Evolutionary conservation across 768 basidiomycete genomes (phyloP), one percentile per base, ranked within the genome.

Genomic region (Mycena indigotica): DNA sequence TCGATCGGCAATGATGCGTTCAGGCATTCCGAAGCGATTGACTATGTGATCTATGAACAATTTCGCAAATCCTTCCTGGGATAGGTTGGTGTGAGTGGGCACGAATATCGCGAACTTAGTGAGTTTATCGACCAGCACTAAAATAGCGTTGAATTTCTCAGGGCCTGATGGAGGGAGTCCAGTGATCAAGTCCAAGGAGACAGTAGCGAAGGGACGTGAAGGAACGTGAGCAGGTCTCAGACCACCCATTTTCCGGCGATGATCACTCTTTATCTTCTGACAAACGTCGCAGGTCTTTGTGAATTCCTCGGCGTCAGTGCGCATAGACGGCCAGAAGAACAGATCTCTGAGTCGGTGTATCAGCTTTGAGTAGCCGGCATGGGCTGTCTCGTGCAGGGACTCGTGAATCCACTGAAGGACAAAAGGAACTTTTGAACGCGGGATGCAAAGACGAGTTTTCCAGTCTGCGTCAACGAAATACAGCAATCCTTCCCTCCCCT

Each of bases 51-150:
- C 51, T 3, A 61, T 24, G 50, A 61, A 61, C 32, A 57, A 15
- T 35, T 38, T 23, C 2, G 55, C 55, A 25, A 53, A 56, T 8
- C 55, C 60, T 49, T 55, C 50, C 19, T 63, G 52, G 15, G 24
- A 55, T 16, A 62, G 25, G 4, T 30, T 25, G 12, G 46, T 30
- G 50, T 51, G 29, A 2, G 65, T 52, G 1, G 73, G 70, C 26
- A 76, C 66, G 60, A 78, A 74, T 46, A 73, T 62, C 1, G 64
- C 71, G 60, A 60, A 65, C 53, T 77, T 78, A 28, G 70, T 67
- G 28, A 75, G 61, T 2, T 70, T 61, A 55, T 74, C 68, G 6
- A 75, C 69, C 1, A 76, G 39, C 0, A 69, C 66, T 32, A 66
- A 52, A 0, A 66, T 39, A 28, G 53, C 65, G 23, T 64, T 56